These are phyloP conservation scores for Arthrobotrys megalospora DNA, from an alignment of 2,329 filamentous ascomycete species.

Conservation along the genomic window DNA sequence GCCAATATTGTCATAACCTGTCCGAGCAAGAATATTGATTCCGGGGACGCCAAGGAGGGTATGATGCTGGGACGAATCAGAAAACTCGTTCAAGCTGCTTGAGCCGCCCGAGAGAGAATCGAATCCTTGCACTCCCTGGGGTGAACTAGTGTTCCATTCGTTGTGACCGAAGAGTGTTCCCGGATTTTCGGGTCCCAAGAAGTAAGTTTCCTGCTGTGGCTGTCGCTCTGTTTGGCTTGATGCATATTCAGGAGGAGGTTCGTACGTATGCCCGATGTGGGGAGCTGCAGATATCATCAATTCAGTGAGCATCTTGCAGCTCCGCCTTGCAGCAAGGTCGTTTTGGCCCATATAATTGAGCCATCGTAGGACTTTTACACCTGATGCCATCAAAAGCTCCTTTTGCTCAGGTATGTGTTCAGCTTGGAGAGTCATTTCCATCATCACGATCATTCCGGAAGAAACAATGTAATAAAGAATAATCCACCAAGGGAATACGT, in stretches of 20 bases:
- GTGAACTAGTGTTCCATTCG: constrained; percentile 12
- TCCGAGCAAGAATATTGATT: constrained; percentile 52
- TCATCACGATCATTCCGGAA: constrained; percentile 62
- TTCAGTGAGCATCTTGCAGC: constrained; percentile 63
- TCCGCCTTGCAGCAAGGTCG: constrained; percentile 63
- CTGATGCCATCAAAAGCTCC: constrained; percentile 62
- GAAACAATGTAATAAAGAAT: constrained; percentile 63
- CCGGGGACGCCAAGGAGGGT: constrained; percentile 57
- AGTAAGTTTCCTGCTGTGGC: constrained; percentile 34
- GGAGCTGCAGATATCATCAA: constrained; percentile 58
- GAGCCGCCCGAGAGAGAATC: constrained; percentile 36
- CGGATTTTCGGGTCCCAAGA: constrained; percentile 28
- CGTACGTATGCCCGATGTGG: constrained; percentile 43
- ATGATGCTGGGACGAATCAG: constrained; percentile 46
- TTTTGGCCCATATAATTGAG: constrained; percentile 63
- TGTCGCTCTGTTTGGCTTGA: constrained; percentile 22
- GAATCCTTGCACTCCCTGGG: constrained; percentile 45
- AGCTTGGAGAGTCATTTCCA: constrained; percentile 62
- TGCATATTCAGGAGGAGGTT: constrained; percentile 35
- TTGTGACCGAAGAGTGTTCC: constrained; percentile 30
- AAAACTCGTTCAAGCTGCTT: constrained; percentile 19
- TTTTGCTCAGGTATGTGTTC: constrained; percentile 65
- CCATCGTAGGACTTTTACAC: constrained; percentile 63
- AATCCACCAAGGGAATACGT: constrained; percentile 63
- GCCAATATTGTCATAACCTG: constrained; percentile 48